Conservation (phyloP, 2,329 filamentous ascomycete genomes). For the Alternaria gaisen region DNA sequence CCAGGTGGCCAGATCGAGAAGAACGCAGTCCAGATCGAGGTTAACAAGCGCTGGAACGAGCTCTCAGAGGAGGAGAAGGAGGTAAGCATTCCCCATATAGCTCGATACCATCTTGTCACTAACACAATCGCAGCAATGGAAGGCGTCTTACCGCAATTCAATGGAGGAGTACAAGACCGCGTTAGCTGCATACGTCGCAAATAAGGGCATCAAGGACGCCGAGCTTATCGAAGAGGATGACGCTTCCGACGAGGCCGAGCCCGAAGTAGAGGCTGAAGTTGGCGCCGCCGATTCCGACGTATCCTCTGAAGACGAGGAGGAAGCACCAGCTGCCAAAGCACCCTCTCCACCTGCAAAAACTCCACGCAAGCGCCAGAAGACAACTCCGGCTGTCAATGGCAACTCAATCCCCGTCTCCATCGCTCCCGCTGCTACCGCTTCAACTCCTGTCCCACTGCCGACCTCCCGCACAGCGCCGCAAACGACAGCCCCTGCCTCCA, state of each 20-base stretch:
- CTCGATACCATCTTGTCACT: background rate
- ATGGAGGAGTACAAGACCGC: conserved; percentile 65
- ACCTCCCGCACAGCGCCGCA: conserved; percentile 21
- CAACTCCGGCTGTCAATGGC: conserved; percentile 38
- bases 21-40: conserved; percentile 87
- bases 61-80: conserved; percentile 79
- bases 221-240: conserved; percentile 56
- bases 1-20: conserved; percentile 79
- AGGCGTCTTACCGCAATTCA: conserved; percentile 61
- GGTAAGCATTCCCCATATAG: conserved; percentile 52
- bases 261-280: conserved; percentile 45
- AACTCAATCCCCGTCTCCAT: conserved; percentile 23
- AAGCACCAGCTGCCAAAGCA: conserved; percentile 43
- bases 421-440: conserved; percentile 25
- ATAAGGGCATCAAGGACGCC: conserved; percentile 47
- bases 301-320: conserved; percentile 44
- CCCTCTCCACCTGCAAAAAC: conserved; percentile 49
- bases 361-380: conserved; percentile 53
- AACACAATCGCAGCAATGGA: conserved; percentile 41
- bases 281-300: conserved; percentile 55
- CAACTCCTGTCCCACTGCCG: conserved; percentile 41
- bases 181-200: conserved; percentile 65
- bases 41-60: conserved; percentile 82
- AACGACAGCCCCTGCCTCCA: conserved; percentile 21
- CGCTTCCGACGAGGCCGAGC: conserved; percentile 31